Evolutionary conservation across 2,329 filamentous ascomycete genomes (phyloP), one percentile per base, ranked within the genome.

Genomic region (Blumeria graminis): DNA sequence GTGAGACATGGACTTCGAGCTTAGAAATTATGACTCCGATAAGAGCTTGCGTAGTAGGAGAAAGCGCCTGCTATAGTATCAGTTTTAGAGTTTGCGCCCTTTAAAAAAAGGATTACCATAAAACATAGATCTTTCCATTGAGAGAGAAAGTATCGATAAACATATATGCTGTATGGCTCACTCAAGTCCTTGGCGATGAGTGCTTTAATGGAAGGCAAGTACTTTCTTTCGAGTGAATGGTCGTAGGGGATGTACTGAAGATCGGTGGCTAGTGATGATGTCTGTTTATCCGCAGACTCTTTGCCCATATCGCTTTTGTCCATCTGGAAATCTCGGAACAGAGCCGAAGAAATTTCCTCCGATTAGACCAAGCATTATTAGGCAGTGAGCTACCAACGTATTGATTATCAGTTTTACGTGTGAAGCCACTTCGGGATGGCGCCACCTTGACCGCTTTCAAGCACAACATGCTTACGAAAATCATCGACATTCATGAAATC

Each of bases 101-200:
- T 5, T 48, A 22, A 22, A 13, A 22, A 7, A 22, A 48, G 13
- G 34, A 13, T 33, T 58, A 58, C 57, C 57, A 58, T 58, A 43
- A 56, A 58, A 33, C 55, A 56, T n/a, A 98, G 72, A 66, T 96
- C 84, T 5, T 86, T 85, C 92, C 92, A 98, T 76, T 96, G 88
- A 67, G 93, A 94, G 16, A 98, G 73, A 65, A 98, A 98, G 69
- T 98, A 98, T 35, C 92, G 81, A 69, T 96, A 98, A 58, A 98
- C 92, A 71, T 98, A 98, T 67, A 98, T 96, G 70, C 90, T 96
- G 69, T 98, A 98, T 1, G 92, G 92, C 69, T 98, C 92, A 63
- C 90, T 96, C 54, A 98, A 76, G 67, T 96, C 92, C 65, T 90
- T 94, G 48, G 89, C 92, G 65, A 98, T 98, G 66, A 98, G 72